These are phyloP conservation scores for Ambrosia hybrid DNA, from an alignment of 140 eudicot genomes.

Conservation along the genomic window DNA sequence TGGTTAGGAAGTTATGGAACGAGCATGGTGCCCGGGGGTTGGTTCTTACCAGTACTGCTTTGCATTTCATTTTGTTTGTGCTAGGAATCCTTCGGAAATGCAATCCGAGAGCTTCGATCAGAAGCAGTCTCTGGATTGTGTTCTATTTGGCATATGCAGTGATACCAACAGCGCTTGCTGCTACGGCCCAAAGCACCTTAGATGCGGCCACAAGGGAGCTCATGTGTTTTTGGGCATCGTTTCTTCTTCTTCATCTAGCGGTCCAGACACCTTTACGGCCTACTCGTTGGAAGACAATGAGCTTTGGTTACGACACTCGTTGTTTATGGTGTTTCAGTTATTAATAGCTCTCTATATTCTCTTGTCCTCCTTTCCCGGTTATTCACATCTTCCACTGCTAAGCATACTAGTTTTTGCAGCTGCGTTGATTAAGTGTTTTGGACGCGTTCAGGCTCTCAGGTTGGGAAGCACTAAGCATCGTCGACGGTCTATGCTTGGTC, in stretches of 20 bases:
- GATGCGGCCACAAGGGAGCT: conserved; percentile 20
- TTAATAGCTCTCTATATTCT: neutral
- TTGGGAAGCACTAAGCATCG: neutral
- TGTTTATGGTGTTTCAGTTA: neutral
- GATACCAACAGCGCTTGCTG: conserved; percentile 1
- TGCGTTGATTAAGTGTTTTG: conserved; percentile 8
- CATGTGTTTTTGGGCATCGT: conserved; percentile 47
- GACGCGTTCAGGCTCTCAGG: neutral
- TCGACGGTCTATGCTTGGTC: neutral
- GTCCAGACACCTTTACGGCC: conserved; percentile 44
- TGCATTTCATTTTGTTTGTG: conserved; percentile 7
- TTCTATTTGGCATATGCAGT: conserved; percentile 5
- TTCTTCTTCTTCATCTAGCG: conserved; percentile 50
- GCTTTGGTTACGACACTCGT: conserved; percentile 2
- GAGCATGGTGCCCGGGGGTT: conserved; percentile 29
- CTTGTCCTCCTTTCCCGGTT: neutral
- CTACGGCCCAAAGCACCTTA: neutral
- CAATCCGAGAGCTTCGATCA: conserved; percentile 5
- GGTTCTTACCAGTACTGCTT: conserved; percentile 29
- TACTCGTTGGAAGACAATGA: conserved; percentile 1
- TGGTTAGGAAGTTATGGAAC: conserved; percentile 21
- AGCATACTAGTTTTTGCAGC: neutral
- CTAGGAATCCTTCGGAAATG: conserved; percentile 17
- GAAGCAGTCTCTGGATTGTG: conserved; percentile 5
- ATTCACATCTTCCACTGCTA: neutral